Percentiles rank a stretch among this genome's conserved stretches.
Conservation (phyloP, 768 basidiomycete genomes). For the Phylloporus scabripes region DNA sequence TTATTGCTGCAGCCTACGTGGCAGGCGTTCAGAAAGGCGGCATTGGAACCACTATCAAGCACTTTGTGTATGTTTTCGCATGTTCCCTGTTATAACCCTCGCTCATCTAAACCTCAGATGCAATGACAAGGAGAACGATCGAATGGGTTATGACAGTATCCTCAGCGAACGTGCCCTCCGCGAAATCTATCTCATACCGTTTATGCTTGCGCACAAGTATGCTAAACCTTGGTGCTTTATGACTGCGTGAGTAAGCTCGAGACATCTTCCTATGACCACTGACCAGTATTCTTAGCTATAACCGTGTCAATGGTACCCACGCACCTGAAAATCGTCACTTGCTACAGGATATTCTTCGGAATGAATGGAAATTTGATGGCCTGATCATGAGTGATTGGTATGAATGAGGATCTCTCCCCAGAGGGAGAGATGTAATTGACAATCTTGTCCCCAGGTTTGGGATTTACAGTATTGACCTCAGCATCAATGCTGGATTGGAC, state of each 20-base stretch:
- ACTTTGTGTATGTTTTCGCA: slow-evolving; percentile 55
- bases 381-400: slow-evolving; percentile 83
- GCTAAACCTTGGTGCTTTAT: slow-evolving; percentile 51
- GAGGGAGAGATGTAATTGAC: neutral
- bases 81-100: neutral
- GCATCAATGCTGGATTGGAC: slow-evolving; percentile 72
- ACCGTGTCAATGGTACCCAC: slow-evolving; percentile 73
- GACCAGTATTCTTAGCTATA: slow-evolving; percentile 41
- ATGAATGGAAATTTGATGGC: slow-evolving; percentile 73
- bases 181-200: slow-evolving; percentile 60
- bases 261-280: neutral
- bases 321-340: slow-evolving; percentile 59
- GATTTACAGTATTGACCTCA: slow-evolving; percentile 56
- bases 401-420: neutral
- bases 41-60: slow-evolving; percentile 74
- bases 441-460: slow-evolving; percentile 51
- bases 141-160: slow-evolving; percentile 53
- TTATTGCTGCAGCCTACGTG: slow-evolving; percentile 66
- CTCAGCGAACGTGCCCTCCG: slow-evolving; percentile 47
- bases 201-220: slow-evolving; percentile 50
- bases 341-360: slow-evolving; percentile 55
- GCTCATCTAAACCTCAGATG: slow-evolving; percentile 34
- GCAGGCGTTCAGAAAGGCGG: slow-evolving; percentile 73
- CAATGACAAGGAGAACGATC: slow-evolving; percentile 81
- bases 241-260: slow-evolving; percentile 50